These are phyloP conservation scores for Xerocomus potaroensis DNA, from an alignment of 768 basidiomycete species.

Conservation along the genomic window DNA sequence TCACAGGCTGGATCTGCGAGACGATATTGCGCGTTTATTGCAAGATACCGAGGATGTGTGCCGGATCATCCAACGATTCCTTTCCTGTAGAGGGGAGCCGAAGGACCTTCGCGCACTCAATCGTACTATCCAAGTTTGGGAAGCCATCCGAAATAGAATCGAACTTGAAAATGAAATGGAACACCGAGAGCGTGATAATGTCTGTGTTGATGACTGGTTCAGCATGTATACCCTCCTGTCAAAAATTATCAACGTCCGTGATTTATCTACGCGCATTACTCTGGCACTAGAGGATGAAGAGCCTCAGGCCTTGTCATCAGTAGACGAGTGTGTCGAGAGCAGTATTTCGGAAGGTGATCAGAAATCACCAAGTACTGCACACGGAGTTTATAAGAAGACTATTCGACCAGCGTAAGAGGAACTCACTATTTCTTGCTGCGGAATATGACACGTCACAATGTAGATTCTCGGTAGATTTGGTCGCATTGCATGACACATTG, in stretches of 20 bases:
- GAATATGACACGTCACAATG: conserved; percentile 18
- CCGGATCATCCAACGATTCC: conserved; percentile 74
- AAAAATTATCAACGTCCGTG: conserved; percentile 46
- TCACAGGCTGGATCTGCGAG: conserved; percentile 54
- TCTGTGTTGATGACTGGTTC: conserved; percentile 45
- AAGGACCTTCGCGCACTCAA: conserved; percentile 64
- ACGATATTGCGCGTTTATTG: conserved; percentile 56
- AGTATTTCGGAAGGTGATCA: conserved; percentile 13
- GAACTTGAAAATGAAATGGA: conserved; percentile 57
- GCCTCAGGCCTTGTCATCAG: conserved; percentile 6
- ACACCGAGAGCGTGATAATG: conserved; percentile 19
- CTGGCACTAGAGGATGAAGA: conserved; percentile 39
- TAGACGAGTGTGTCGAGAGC: conserved; percentile 24
- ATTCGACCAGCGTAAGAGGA: conserved; percentile 62
- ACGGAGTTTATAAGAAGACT: conserved; percentile 41
- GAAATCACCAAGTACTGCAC: conserved; percentile 23
- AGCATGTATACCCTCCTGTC: conserved; percentile 50
- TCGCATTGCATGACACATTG: conserved; percentile 45
- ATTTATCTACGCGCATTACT: conserved; percentile 55
- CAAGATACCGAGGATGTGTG: conserved; percentile 62
- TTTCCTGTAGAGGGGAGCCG: conserved; percentile 61
- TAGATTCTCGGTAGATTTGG: conserved; percentile 57
- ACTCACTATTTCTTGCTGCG: neutral
- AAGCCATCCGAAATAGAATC: conserved; percentile 45
- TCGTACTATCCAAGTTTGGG: conserved; percentile 59